phyloP scores from a whole-genome alignment of 805 yeast genomes.

The Metschnikowia cubensis region DNA sequence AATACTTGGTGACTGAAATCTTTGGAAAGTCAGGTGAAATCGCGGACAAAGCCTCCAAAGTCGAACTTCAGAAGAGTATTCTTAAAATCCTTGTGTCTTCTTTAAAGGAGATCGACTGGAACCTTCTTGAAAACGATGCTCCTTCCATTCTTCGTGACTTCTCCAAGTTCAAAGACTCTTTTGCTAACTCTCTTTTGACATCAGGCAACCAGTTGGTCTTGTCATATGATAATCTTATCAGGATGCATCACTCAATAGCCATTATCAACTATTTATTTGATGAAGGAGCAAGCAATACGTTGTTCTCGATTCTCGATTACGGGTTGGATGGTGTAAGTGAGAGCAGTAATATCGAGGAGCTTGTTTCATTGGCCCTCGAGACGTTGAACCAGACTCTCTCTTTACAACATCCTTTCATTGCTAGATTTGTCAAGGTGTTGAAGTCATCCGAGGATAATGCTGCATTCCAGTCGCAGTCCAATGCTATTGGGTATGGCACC shows the following conservation, averaged over 20 bases:
- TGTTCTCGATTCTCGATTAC: conserved; percentile 50
- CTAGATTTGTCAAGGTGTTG: conserved; percentile 49
- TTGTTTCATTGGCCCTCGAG: conserved; percentile 38
- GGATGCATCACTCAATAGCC: conserved; percentile 67
- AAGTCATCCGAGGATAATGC: conserved; percentile 21
- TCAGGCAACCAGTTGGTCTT: conserved; percentile 13
- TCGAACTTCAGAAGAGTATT: conserved; percentile 50
- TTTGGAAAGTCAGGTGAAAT: conserved; percentile 50
- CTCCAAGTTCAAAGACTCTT: conserved; percentile 17
- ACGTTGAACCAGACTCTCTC: conserved; percentile 45
- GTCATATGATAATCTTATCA: conserved; percentile 35
- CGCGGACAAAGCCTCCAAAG: conserved; percentile 28
- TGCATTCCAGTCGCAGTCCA: background rate
- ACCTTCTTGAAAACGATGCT: conserved; percentile 47
- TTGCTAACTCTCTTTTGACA: conserved; percentile 20
- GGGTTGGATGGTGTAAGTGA: conserved; percentile 58
- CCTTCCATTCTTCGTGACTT: conserved; percentile 39
- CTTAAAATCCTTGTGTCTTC: conserved; percentile 47
- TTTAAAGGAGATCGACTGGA: conserved; percentile 36
- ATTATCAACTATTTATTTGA: conserved; percentile 59
- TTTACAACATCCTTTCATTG: conserved; percentile 57
- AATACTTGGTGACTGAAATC: conserved; percentile 64
- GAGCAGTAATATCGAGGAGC: conserved; percentile 33
- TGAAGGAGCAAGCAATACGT: conserved; percentile 49
- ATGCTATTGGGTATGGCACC: conserved; percentile 22